Conservation (phyloP, 2,329 filamentous ascomycete species). For the Rutstroemia sp. region DNA sequence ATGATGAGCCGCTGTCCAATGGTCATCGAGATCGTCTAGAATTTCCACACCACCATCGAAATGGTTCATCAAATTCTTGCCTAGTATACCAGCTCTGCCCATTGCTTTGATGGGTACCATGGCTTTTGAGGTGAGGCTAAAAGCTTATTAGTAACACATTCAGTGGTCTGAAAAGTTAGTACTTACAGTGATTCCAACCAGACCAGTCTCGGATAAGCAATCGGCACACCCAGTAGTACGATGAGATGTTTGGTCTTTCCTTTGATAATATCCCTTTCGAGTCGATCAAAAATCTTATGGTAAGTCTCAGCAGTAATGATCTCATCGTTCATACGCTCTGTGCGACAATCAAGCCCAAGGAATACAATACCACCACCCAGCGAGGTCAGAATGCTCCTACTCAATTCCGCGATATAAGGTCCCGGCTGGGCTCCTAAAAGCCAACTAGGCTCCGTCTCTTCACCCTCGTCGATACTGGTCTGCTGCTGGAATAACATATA, state of each 20-base stretch:
- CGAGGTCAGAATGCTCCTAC: conserved; percentile 78
- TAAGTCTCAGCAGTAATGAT: conserved; percentile 76
- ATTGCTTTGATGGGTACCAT: conserved; percentile 89
- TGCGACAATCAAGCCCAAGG: conserved; percentile 83
- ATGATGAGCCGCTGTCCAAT: conserved; percentile 95
- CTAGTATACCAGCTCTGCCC: conserved; percentile 72
- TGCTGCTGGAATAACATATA: conserved; percentile 99
- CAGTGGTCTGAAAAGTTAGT: not conserved
- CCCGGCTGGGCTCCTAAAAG: conserved; percentile 71
- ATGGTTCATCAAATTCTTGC: conserved; percentile 70
- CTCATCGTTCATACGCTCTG: conserved; percentile 78
- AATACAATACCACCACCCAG: conserved; percentile 75
- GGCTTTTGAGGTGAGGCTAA: conserved; percentile 68
- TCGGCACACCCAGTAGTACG: conserved; percentile 76
- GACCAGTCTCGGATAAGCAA: conserved; percentile 72
- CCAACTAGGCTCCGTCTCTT: conserved; percentile 85
- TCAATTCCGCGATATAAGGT: conserved; percentile 82
- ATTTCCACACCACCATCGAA: conserved; percentile 91
- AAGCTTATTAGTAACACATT: conserved; percentile 27
- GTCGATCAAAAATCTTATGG: conserved; percentile 78
- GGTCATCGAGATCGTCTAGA: conserved; percentile 85
- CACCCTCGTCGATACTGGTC: conserved; percentile 72
- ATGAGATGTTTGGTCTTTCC: conserved; percentile 86
- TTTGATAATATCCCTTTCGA: conserved; percentile 72
- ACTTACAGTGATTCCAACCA: conserved; percentile 65